Evolutionary conservation across 257 asterid species (phyloP), one percentile per base, ranked within the genome.

Genomic region (Voacanga thouarsii): DNA sequence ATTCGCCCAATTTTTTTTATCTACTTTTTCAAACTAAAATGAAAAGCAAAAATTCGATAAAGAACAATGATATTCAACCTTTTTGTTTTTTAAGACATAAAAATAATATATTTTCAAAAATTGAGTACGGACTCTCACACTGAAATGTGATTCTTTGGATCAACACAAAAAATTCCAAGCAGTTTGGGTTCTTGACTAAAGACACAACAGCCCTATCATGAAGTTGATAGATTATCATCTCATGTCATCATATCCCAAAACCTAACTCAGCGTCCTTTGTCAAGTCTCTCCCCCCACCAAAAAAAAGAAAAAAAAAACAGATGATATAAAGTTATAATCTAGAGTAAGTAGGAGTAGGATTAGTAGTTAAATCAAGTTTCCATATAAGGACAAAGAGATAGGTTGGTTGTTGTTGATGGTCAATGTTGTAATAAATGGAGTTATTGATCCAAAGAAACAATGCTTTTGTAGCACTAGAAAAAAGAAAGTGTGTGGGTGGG

Each of bases 381-480:
- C 53, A 60, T 41, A 19, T 10, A 79, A 76, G 57, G 84, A 81
- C 78, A 72, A 69, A 49, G 47, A 74, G 50, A 74, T 21, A 12
- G 45, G 45, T 33, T 16, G 50, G 64, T 23, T 49, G 47, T 60
- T 6, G 49, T 18, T 37, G 12, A 66, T 81, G 79, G 83, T 84
- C 87, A 84, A 86, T 70, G 81, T 72, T 28, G 76, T 72, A 56
- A 83, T 86, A 56, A 83, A 81, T 76, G 82, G 74, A 55, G 30
- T 75, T 71, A 12, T 72, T 83, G 77, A 82, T 75, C 75, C 78
- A n/a, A 77, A 63, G 72, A 21, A 66, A 66, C 14, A 37, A 30
- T 64, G 74, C 67, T 80, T 80, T 80, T 74, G 79, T 81, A 83
- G 82, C 72, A 60, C 16, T 28, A 6, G 45, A 61, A 51, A 50